Percentiles rank a stretch among this genome's conserved stretches.
These are phyloP conservation scores for Aspergillus egyptiacus DNA, from an alignment of 495 filamentous ascomycete species.

Conservation along the genomic window DNA sequence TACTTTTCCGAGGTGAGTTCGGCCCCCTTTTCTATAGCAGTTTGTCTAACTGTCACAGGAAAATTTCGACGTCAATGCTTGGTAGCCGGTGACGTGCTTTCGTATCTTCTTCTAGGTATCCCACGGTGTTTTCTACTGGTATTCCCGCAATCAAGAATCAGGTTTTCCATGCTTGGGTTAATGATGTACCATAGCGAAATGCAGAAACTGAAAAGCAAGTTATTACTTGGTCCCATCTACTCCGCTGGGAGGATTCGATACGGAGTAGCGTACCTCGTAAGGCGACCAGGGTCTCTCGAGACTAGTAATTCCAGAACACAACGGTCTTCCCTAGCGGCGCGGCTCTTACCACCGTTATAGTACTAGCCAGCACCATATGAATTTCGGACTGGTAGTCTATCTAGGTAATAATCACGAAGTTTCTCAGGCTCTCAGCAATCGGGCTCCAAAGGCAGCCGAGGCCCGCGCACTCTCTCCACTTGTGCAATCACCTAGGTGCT, in stretches of 20 bases:
- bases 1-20: constrained; percentile 80
- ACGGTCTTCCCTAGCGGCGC: neutral
- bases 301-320: neutral
- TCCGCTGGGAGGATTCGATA: neutral
- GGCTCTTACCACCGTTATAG: too few species aligned
- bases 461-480: too few species aligned
- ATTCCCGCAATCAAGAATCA: constrained; percentile 1
- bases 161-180: constrained; percentile 8
- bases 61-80: constrained; percentile 72
- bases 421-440: too few species aligned
- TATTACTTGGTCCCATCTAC: too few species aligned
- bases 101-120: constrained; percentile 7
- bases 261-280: neutral
- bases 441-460: too few species aligned
- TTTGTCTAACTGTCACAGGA: constrained; percentile 44
- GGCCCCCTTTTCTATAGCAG: neutral
- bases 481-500: too few species aligned
- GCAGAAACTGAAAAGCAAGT: neutral
- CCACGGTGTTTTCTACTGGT: constrained; percentile 8
- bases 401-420: too few species aligned
- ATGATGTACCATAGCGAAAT: constrained; percentile 16
- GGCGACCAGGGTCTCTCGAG: neutral
- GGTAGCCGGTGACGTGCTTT: constrained; percentile 40
- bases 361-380: too few species aligned
- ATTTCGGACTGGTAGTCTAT: too few species aligned